Base-by-base conservation (phyloP, 176 grass and related monocot genomes). In the Urochloa ruziziensis region DNA sequence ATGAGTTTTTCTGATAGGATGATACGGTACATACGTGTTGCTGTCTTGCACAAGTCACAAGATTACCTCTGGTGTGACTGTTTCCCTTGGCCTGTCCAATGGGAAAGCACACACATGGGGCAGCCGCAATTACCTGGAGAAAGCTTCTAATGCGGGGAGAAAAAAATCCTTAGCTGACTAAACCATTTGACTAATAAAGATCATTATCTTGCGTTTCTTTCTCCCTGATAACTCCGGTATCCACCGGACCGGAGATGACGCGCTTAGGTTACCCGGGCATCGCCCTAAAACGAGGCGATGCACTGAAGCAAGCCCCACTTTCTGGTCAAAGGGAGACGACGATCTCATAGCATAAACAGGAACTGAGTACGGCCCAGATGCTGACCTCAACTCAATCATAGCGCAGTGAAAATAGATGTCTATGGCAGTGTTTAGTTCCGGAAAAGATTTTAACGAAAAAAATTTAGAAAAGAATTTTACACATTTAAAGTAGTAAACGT, bases 31-130 rank as follows among this genome's bases (percentile, higher is more conserved):
- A 44, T 44, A 3, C 49, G 48, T 39, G 35, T 51, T 37, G 4
- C 0, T 21, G 58, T 49, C n/a, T 58, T 84, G 30, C 61, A n/a
- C 77, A 53, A 33, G 57, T 43, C 64, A 65, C 24, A 51, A 40
- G 79, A 61, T 33, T 52, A 69, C 39, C 75, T 67, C n/a, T n/a
- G 68, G 80, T 40, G 21, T 73, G 70, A 75, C 62, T 16, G 13
- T 44, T 46, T 28, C 23, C 19, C n/a, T 72, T 71, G 66, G 84
- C 40, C 79, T 61, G 84, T 90, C 84, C 80, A 90, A 60, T 74
- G 7, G 48, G 67, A 67, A 16, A 17, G 10, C 32, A 11, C n/a
- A 49, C n/a, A 90, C 84, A 78, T 83, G 84, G 62, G 30, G 46
- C 27, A 28, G 47, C 61, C 40, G 58, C 56, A 24, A 43, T 32